Percentiles rank a stretch among this genome's conserved stretches.
Conservation (phyloP, 108 stramenopile genomes). For the Fragilaria radians region DNA sequence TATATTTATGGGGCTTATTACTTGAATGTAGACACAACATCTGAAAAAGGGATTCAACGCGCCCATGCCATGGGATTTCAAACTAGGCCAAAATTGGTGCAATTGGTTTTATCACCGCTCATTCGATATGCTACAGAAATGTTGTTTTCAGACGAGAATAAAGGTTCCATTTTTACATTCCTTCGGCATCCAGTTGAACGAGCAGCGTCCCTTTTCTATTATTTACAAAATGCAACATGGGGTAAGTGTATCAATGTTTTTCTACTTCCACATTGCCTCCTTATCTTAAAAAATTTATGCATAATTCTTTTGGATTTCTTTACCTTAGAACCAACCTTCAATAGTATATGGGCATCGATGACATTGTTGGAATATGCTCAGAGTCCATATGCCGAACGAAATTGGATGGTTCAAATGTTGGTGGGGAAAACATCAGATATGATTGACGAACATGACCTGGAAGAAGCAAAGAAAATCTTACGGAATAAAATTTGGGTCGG, state of each 20-base stretch:
- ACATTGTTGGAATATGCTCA: constrained; percentile 34
- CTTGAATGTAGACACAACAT: constrained; percentile 38
- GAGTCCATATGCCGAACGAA: constrained; percentile 32
- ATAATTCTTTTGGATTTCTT: no score
- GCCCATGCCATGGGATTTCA: constrained; percentile 20
- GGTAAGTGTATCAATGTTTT: not conserved
- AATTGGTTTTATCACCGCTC: constrained; percentile 8
- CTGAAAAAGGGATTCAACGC: constrained; percentile 25
- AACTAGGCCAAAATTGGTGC: constrained; percentile 5
- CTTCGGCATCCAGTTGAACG: constrained; percentile 27
- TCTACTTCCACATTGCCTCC: not conserved
- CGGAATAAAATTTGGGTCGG: constrained; percentile 31
- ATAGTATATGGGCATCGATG: constrained; percentile 28
- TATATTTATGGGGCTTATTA: not conserved
- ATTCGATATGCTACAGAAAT: constrained; percentile 1
- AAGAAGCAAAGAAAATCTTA: constrained; percentile 31
- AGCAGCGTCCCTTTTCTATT: constrained; percentile 26
- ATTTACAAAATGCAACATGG: constrained; percentile 23
- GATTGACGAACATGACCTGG: constrained; percentile 22
- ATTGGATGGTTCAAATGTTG: constrained; percentile 42
- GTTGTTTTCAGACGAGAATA: not conserved
- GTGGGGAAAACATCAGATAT: constrained; percentile 16
- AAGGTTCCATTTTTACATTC: constrained; percentile 9
- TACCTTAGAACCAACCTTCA: constrained; percentile 38
- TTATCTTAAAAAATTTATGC: not conserved